These are phyloP conservation scores for Aquilaria sinensis DNA, from an alignment of 345 rosid genomes.

Conservation along the genomic window DNA sequence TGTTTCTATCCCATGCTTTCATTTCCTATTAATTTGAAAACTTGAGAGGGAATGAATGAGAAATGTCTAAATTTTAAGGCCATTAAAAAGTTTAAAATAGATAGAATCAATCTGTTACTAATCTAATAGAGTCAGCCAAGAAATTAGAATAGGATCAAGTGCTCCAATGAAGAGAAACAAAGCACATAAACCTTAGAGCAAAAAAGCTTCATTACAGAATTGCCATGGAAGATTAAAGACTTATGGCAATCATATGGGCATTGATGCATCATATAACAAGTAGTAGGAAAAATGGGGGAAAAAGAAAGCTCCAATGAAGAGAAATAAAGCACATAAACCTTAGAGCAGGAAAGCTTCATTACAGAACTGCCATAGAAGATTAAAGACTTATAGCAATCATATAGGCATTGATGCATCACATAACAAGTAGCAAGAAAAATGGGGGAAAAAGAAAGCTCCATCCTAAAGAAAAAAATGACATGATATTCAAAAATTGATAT, in stretches of 20 bases:
- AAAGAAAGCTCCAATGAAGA: not conserved
- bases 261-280: not conserved
- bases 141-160: not conserved
- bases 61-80: not conserved
- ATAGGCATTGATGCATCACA: not conserved
- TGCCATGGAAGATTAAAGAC: not conserved
- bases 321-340: too few relatives aligned
- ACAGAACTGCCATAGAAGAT: not conserved
- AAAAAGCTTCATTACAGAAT: not conserved
- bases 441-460: not conserved
- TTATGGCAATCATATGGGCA: not conserved
- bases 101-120: not conserved
- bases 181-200: not conserved
- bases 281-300: not conserved
- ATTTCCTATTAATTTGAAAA: slow-evolving; percentile 37
- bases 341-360: not conserved
- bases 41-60: slow-evolving; percentile 7
- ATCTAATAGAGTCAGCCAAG: not conserved
- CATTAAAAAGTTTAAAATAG: not conserved
- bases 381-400: not conserved
- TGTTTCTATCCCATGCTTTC: slow-evolving; percentile 41
- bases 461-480: not conserved
- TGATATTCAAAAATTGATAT: not conserved
- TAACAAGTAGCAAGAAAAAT: not conserved
- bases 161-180: not conserved